Evolutionary conservation across 495 filamentous ascomycete species (phyloP), one percentile per base, ranked within the genome.

Genomic region (Annulohypoxylon maeteangense): DNA sequence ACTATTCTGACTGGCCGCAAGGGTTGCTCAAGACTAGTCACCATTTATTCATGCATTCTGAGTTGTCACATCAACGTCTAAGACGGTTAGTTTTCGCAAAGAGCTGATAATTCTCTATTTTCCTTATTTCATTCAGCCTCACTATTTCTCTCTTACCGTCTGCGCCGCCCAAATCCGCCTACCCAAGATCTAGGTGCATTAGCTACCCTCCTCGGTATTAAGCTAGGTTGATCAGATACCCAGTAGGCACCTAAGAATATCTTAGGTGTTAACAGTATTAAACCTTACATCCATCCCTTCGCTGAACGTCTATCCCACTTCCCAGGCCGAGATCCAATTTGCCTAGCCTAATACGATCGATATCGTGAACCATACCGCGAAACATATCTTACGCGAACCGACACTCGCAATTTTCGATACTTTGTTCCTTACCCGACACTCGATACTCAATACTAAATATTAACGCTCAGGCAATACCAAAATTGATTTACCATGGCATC

Each of bases 401-500:
- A 53, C 48, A 3, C 2, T 53, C 25, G 20, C 11, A 14, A 0
- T 11, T 10, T 48, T 16, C 47, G 47, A 51, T 27, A 7, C 23
- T n/a, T 54, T 8, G 4, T 25, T 34, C 29, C 29, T 16, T 25
- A 27, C 20, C 20, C 8, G 20, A 12, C 50, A 31, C 47, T n/a
- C n/a, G n/a, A n/a, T n/a, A n/a, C n/a, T n/a, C n/a, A n/a, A n/a
- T n/a, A n/a, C n/a, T 16, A 4, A 31, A 8, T 25, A 29, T 23
- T 2, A 53, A 25, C n/a, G 16, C 4, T 2, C 7, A 12, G 34
- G 14, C 50, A 34, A 34, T 29, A 11, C 53, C 11, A 25, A 16
- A 2, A 20, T 64, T 36, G 18, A 27, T 18, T 65, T 61, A 80
- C 54, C 66, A 97, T 96, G 93, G 82, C 91, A 54, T 88, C 90